Evolutionary conservation across 1,284 basidiomycete species (phyloP), one percentile per base, ranked within the genome.

Genomic region (Cerioporus squamosus): DNA sequence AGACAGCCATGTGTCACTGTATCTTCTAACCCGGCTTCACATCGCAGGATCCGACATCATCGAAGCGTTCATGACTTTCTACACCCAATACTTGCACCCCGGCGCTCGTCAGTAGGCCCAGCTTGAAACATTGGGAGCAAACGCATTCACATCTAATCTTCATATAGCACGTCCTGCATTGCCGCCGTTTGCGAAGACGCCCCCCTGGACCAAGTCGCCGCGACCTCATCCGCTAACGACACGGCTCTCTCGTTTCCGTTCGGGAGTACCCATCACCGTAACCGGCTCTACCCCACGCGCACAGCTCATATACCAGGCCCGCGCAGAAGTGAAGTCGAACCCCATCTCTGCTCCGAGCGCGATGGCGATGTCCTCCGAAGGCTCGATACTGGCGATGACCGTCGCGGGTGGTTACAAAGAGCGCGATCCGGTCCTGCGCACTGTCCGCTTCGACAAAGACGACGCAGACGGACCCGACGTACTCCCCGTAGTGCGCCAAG

Each of bases 181-280:
- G 12, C 57, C 47, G 9, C 15, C 20, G 8, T 53, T 53, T 14
- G 45, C 51, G 36, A 39, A 23, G 8, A 50, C 48, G 40, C 36
- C 22, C 50, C 53, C 56, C 14, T 71, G 68, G 66, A 55, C 51
- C 20, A 51, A 57, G 12, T 36, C 47, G 2, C 36, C 48, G 5
- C 69, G 68, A 20, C 75, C 72, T 0, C 74, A 75, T 51, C 62
- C 71, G 1, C 47, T 56, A 3, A 70, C 74, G 7, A 72, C 71
- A 3, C 70, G 63, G 6, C 70, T 77, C 8, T 67, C 76, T 12
- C 76, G 77, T 24, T 79, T 78, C 65, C 63, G 68, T 15, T 54
- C 62, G 2, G 57, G 56, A 23, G 46, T 66, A n/a, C 48, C 55
- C 6, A 54, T 65, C n/a, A 58, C 66, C 8, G 53, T 64, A 0